Conservation (phyloP, 768 basidiomycete genomes). For the Lactarius indigo region DNA sequence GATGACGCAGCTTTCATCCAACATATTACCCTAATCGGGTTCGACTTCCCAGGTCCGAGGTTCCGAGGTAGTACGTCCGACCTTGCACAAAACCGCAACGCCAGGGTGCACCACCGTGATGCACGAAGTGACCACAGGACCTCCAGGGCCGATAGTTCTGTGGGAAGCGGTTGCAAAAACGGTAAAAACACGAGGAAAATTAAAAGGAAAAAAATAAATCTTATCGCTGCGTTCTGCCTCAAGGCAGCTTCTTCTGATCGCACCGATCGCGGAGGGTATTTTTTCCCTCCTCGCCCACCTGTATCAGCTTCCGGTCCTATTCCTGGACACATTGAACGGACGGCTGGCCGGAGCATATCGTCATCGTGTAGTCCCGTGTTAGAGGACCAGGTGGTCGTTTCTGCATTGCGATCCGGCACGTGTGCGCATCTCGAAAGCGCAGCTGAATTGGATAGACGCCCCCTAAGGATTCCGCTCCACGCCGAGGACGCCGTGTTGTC, state of each 20-base stretch:
- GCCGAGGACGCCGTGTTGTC: background rate
- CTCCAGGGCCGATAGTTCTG: background rate
- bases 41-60: background rate
- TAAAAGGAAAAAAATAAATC: background rate
- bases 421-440: background rate
- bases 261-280: background rate
- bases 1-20: background rate
- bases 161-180: background rate
- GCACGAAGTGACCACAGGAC: background rate
- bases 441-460: background rate
- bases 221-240: conserved; percentile 8
- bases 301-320: conserved; percentile 1
- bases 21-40: background rate
- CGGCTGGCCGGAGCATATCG: background rate
- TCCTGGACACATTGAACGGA: background rate
- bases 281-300: background rate
- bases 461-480: background rate
- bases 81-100: background rate
- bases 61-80: background rate
- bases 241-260: conserved; percentile 1
- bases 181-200: background rate
- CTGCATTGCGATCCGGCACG: background rate
- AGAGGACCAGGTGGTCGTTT: background rate
- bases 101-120: background rate
- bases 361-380: background rate